Evolutionary conservation across 345 rosid genomes (phyloP), one percentile per base, ranked within the genome.

Genomic region (Clausena lansium): DNA sequence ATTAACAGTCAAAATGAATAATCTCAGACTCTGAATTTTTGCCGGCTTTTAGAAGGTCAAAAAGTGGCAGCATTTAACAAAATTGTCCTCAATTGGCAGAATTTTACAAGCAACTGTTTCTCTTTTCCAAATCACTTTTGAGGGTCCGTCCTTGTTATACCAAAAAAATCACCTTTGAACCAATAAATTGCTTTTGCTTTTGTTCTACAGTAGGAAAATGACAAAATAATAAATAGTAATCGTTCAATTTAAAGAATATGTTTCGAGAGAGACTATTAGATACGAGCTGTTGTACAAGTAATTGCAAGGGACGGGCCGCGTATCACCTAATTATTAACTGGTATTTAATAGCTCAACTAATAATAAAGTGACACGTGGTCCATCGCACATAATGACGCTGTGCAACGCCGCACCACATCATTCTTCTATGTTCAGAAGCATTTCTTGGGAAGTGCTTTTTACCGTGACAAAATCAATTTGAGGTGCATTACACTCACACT

Each of bases 41-140:
- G 61, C 78, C 70, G 52, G 67, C 71, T 50, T 80, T 78, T 54
- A 45, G 45, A 60, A 28, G 81, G 84, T 83, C 78, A 81, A 79
- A 77, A 83, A 77, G 79, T 45, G 38, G 24, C 38, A 57, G 66
- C 61, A 62, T 45, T 45, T 62, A 63, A 19, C 33, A 74, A 41
- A 27, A 74, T 27, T 39, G 69, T 27, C 59, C 54, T 45, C 5
- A 45, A 3, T 45, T 45, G 47, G 50, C 50, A 45, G 50, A 45
- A 45, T 45, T 45, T 45, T 50, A 36, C 62, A 5, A 25, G 45
- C 9, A 22, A 45, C 27, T 61, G 38, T 41, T 45, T 13, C 50
- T 11, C 17, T 61, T 36, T 24, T 38, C 35, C n/a, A 72, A 72
- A 32, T 67, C 52, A n/a, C 41, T 66, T n/a, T n/a, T n/a, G n/a